Evolutionary conservation across 176 grass and related monocot genomes (phyloP).

Genomic region (Eragrostis nindensis): DNA sequence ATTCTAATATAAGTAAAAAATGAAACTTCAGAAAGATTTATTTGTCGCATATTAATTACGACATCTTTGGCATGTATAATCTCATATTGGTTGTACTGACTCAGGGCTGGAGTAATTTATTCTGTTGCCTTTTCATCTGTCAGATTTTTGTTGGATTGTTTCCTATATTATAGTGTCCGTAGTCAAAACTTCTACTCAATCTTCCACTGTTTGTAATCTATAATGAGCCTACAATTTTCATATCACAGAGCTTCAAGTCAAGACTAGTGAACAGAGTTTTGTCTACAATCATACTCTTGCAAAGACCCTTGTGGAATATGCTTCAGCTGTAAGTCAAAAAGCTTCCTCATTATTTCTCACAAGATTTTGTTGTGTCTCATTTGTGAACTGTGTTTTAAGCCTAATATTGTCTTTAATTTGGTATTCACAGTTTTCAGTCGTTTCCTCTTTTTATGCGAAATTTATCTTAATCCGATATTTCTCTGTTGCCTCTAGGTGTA

Average conservation of each 20-base stretch:
- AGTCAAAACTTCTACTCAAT: background rate
- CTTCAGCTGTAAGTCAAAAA: slow-evolving; percentile 79
- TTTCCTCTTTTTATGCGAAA: slow-evolving; percentile 7
- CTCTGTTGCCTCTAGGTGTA: slow-evolving; percentile 53
- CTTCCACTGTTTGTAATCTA: background rate
- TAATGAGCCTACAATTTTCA: slow-evolving; percentile 18
- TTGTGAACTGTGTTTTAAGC: background rate
- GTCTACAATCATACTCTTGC: slow-evolving; percentile 81
- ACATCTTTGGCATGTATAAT: too few species aligned
- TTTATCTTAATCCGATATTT: slow-evolving; percentile 26
- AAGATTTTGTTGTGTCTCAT: background rate
- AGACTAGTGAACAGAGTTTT: slow-evolving; percentile 34
- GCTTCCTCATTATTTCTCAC: slow-evolving; percentile 24
- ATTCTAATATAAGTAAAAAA: background rate
- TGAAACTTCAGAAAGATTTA: background rate
- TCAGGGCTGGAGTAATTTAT: background rate
- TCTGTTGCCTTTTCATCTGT: slow-evolving; percentile 14
- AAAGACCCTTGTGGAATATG: slow-evolving; percentile 79
- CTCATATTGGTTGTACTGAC: too few species aligned
- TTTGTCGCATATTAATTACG: too few species aligned
- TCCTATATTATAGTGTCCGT: background rate
- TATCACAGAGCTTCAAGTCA: slow-evolving; percentile 59
- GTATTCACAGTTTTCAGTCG: background rate
- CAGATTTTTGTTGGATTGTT: background rate
- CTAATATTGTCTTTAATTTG: background rate